Evolutionary conservation across 164 flowering plant genomes (phyloP).

Genomic region (Saururus chinensis): DNA sequence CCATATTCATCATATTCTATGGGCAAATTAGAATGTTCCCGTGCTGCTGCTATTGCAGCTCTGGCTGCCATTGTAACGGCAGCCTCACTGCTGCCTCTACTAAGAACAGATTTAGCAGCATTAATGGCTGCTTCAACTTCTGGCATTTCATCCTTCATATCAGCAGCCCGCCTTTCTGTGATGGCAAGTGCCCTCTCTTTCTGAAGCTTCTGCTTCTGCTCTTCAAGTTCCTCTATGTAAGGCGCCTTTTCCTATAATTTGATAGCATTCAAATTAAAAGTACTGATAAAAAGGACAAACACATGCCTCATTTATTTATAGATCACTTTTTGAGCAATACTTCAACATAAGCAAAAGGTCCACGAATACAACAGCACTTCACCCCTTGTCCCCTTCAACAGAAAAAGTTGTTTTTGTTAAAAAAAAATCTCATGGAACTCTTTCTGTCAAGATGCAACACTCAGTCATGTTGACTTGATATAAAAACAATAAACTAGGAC

Average conservation of each 20-base stretch:
- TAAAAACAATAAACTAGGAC: too few relatives aligned
- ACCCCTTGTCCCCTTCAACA: too few relatives aligned
- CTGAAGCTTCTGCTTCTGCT: constrained; percentile 76
- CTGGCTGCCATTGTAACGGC: constrained; percentile 62
- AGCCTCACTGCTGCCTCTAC: constrained; percentile 44
- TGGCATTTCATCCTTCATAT: constrained; percentile 70
- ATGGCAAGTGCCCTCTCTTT: constrained; percentile 71
- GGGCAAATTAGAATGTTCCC: constrained; percentile 42
- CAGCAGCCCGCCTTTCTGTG: constrained; percentile 65
- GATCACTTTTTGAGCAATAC: too few relatives aligned
- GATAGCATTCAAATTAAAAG: neutral
- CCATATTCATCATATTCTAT: constrained; percentile 83
- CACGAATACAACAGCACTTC: too few relatives aligned
- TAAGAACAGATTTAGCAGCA: constrained; percentile 58
- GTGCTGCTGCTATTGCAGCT: constrained; percentile 44
- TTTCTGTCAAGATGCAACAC: too few relatives aligned
- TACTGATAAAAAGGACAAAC: too few relatives aligned
- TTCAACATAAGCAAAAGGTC: too few relatives aligned
- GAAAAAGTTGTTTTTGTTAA: too few relatives aligned
- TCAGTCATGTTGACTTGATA: too few relatives aligned
- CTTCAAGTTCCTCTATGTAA: constrained; percentile 89
- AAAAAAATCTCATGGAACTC: too few relatives aligned
- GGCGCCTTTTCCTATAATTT: constrained; percentile 76
- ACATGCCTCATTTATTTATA: too few relatives aligned
- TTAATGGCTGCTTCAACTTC: constrained; percentile 72